These are phyloP conservation scores for Colletotrichum sp. DNA, from an alignment of 2,329 filamentous ascomycete species.

Conservation along the genomic window DNA sequence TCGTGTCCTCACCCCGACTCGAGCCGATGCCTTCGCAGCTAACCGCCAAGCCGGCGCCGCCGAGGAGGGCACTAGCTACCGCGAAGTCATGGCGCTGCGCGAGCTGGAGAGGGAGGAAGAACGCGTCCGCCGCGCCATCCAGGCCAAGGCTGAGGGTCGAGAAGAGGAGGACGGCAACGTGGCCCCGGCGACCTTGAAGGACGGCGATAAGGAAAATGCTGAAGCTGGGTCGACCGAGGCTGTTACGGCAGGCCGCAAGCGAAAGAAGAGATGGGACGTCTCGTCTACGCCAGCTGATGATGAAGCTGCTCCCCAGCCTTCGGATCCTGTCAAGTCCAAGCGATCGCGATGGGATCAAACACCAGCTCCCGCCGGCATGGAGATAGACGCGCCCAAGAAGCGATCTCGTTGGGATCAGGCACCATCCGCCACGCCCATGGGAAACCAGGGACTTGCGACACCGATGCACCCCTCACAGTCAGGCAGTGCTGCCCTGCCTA, in stretches of 20 bases:
- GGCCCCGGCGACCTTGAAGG: slow-evolving; percentile 77
- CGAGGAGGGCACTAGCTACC: slow-evolving; percentile 80
- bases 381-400: slow-evolving; percentile 68
- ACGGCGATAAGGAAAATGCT: slow-evolving; percentile 74
- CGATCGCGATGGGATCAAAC: slow-evolving; percentile 90
- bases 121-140: slow-evolving; percentile 79
- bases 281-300: slow-evolving; percentile 61
- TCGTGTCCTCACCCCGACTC: slow-evolving; percentile 83
- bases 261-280: slow-evolving; percentile 96
- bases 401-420: slow-evolving; percentile 94
- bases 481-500: slow-evolving; percentile 52
- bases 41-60: slow-evolving; percentile 71
- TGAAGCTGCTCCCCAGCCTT: slow-evolving; percentile 50
- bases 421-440: slow-evolving; percentile 78
- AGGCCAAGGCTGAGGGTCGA: slow-evolving; percentile 70
- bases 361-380: slow-evolving; percentile 58
- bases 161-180: slow-evolving; percentile 61
- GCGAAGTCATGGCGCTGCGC: slow-evolving; percentile 87
- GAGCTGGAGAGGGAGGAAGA: slow-evolving; percentile 95
- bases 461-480: slow-evolving; percentile 76
- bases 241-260: slow-evolving; percentile 70
- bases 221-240: slow-evolving; percentile 72
- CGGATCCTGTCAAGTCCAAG: slow-evolving; percentile 67
- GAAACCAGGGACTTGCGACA: slow-evolving; percentile 75
- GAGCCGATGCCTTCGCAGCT: slow-evolving; percentile 83